A percentile compares a stretch with the other conserved stretches of the same genome.
phyloP scores from a whole-genome alignment of 495 filamentous ascomycete genomes.

The Penicillium pulvis region DNA sequence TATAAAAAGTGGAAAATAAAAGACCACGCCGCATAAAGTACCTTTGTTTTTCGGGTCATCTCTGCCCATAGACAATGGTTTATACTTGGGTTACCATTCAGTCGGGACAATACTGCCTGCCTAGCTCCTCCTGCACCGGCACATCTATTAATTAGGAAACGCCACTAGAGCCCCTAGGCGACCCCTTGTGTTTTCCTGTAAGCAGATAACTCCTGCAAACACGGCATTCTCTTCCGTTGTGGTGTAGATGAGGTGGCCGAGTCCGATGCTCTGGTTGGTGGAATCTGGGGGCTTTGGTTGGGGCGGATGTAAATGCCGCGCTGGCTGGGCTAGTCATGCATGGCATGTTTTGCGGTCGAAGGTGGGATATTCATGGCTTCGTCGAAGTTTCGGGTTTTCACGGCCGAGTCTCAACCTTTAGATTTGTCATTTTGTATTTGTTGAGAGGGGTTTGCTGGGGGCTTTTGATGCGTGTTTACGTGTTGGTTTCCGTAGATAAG shows the following conservation, averaged over 20 bases:
- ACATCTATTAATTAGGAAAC: neutral
- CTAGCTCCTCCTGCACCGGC: neutral
- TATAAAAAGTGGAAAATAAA: too few relatives aligned
- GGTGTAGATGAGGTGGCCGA: neutral
- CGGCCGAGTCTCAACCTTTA: too few relatives aligned
- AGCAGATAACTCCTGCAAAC: neutral
- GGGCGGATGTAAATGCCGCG: neutral
- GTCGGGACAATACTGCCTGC: neutral
- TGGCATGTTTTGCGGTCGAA: neutral
- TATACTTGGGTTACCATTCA: neutral
- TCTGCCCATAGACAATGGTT: neutral
- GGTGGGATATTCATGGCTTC: too few relatives aligned
- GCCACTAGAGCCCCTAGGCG: neutral
- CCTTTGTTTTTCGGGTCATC: neutral
- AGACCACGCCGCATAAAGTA: neutral
- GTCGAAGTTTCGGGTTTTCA: too few relatives aligned
- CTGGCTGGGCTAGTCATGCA: neutral
- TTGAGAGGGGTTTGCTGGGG: too few relatives aligned
- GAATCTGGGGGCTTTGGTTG: neutral
- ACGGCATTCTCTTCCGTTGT: neutral
- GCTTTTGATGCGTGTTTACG: too few relatives aligned
- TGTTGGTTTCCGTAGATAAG: too few relatives aligned
- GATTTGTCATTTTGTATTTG: too few relatives aligned
- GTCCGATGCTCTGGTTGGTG: neutral
- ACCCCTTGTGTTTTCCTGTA: too few relatives aligned